Percentiles rank a stretch among this genome's conserved stretches.
Conservation (phyloP, 2,329 filamentous ascomycete species). For the Alternaria alternata region DNA sequence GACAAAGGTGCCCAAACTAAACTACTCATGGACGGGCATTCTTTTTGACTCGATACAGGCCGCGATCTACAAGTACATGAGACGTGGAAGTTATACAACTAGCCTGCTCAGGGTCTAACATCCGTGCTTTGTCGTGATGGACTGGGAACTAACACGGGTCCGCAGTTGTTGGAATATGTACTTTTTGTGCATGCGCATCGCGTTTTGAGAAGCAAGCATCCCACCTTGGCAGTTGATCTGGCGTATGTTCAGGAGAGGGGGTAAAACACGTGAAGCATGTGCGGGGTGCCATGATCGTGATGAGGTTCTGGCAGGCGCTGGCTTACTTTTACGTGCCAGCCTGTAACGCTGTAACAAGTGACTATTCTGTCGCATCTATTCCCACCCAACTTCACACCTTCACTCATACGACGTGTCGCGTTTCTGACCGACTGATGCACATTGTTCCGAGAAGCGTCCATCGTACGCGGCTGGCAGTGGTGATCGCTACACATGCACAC, state of each 20-base stretch:
- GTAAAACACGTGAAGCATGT: background rate
- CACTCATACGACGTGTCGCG: background rate
- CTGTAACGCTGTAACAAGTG: background rate
- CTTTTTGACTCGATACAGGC: slow-evolving; percentile 2
- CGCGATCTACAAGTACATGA: slow-evolving; percentile 2
- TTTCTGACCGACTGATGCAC: slow-evolving; percentile 4
- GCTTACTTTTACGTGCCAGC: slow-evolving; percentile 6
- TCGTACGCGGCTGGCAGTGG: background rate
- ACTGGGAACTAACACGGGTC: background rate
- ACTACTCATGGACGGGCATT: background rate
- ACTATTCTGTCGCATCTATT: no score
- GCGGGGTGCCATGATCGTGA: background rate
- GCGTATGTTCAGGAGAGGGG: background rate
- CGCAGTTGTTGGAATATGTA: slow-evolving; percentile 8
- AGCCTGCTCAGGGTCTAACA: slow-evolving; percentile 1
- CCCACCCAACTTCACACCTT: no score
- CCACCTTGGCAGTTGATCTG: background rate
- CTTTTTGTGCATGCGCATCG: slow-evolving; percentile 11
- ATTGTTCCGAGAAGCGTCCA: slow-evolving; percentile 2
- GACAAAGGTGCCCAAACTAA: background rate
- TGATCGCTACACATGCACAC: slow-evolving; percentile 12
- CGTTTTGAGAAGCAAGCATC: slow-evolving; percentile 11
- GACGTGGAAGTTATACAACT: slow-evolving; percentile 1
- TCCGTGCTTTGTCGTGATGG: background rate
- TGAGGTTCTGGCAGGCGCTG: background rate